phyloP scores from a whole-genome alignment of 331 rosid genomes.

The Prunus yedoensis region DNA sequence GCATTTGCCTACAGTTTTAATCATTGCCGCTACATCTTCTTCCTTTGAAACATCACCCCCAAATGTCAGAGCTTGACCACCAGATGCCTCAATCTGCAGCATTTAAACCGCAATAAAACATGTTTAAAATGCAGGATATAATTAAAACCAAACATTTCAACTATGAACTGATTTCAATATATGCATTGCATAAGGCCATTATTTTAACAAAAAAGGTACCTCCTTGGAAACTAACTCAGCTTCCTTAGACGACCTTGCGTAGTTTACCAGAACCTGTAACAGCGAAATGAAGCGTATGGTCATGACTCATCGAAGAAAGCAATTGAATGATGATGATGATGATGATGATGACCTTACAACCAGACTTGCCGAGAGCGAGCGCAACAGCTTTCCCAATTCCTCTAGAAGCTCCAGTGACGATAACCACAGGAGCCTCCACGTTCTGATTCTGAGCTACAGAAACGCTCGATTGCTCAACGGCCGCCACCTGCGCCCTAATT shows the following conservation, averaged over 20 bases:
- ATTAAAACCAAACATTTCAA: not conserved
- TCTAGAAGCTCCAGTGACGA: constrained; percentile 49
- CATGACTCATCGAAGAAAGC: not conserved
- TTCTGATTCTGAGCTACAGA: constrained; percentile 4
- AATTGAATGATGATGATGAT: not conserved
- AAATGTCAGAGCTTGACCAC: constrained; percentile 41
- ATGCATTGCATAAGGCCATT: no score
- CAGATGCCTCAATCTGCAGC: constrained; percentile 38
- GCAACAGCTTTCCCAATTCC: constrained; percentile 46
- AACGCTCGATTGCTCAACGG: constrained; percentile 25
- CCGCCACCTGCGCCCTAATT: constrained; percentile 33
- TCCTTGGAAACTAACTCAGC: constrained; percentile 45
- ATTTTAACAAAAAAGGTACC: constrained; percentile 12
- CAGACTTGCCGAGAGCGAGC: constrained; percentile 34
- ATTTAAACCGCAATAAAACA: not conserved
- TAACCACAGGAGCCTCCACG: constrained; percentile 36
- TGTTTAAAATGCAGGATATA: not conserved
- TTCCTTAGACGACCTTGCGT: constrained; percentile 39
- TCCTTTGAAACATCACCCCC: constrained; percentile 47
- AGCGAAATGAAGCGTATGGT: not conserved
- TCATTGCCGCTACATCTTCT: constrained; percentile 41
- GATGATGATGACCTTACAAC: constrained; percentile 32
- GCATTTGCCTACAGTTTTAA: constrained; percentile 28
- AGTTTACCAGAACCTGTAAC: constrained; percentile 40
- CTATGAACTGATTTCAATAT: not conserved